These are phyloP conservation scores for Aristolochia californica DNA, from an alignment of 164 flowering plant genomes.

Conservation along the genomic window DNA sequence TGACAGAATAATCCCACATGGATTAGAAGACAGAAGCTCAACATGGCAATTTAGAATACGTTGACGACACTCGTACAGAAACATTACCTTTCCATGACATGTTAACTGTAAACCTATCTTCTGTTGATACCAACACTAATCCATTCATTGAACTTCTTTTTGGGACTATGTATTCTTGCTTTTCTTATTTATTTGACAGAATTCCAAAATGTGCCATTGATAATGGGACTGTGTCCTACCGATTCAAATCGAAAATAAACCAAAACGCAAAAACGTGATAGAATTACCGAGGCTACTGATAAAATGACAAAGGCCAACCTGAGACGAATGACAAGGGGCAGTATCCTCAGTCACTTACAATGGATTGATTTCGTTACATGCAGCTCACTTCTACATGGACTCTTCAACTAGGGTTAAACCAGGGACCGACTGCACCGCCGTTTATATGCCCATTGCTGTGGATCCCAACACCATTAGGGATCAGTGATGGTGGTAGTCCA, in stretches of 20 bases:
- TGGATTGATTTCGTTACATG: conserved; percentile 3
- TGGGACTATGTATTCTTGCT: not conserved
- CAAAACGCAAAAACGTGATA: conserved; percentile 6
- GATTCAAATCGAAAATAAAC: conserved; percentile 20
- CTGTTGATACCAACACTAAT: too few species aligned
- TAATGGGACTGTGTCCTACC: conserved; percentile 23
- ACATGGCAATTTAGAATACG: too few species aligned
- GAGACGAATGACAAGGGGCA: conserved; percentile 1
- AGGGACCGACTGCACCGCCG: conserved; percentile 58
- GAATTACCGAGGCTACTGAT: conserved; percentile 12
- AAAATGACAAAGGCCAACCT: conserved; percentile 17
- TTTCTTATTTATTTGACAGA: conserved; percentile 15
- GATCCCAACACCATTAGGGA: conserved; percentile 60
- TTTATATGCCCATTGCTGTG: conserved; percentile 81
- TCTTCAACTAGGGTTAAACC: conserved; percentile 61
- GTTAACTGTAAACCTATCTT: too few species aligned
- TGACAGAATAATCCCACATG: too few species aligned
- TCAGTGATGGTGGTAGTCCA: conserved; percentile 46
- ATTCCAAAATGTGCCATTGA: conserved; percentile 3
- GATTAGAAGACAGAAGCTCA: too few species aligned
- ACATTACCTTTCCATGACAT: too few species aligned
- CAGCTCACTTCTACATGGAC: not conserved
- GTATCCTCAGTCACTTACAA: conserved; percentile 9
- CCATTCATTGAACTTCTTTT: too few species aligned
- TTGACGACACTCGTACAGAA: too few species aligned